These are phyloP conservation scores for Phialophora tarda DNA, from an alignment of 2,329 filamentous ascomycete species.

Conservation along the genomic window DNA sequence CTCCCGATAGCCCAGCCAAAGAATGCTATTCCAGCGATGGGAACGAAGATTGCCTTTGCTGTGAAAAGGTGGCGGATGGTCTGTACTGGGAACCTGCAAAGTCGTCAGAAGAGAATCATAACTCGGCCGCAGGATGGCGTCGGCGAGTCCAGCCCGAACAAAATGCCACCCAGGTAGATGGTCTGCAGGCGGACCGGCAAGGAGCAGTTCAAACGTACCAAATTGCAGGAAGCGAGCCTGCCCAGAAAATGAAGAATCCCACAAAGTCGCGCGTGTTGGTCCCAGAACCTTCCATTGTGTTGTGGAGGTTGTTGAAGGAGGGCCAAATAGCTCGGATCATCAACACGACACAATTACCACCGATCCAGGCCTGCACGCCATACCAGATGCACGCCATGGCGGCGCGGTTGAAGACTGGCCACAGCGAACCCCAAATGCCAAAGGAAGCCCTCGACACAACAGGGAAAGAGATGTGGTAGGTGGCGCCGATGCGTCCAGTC, in stretches of 20 bases:
- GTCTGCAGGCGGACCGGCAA: neutral
- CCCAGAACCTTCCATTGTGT: conserved; percentile 70
- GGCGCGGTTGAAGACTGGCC: conserved; percentile 83
- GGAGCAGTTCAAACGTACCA: conserved; percentile 26
- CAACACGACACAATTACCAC: conserved; percentile 46
- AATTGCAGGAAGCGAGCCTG: conserved; percentile 36
- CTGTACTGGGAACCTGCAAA: conserved; percentile 40
- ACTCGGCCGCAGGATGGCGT: neutral
- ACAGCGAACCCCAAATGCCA: conserved; percentile 64
- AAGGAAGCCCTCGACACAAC: conserved; percentile 47
- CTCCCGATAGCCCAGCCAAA: conserved; percentile 85
- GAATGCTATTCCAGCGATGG: conserved; percentile 80
- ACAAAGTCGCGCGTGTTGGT: conserved; percentile 65
- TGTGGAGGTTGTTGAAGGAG: conserved; percentile 59
- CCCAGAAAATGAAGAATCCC: conserved; percentile 46
- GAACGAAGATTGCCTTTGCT: conserved; percentile 84
- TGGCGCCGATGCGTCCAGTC: conserved; percentile 49
- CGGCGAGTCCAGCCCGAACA: neutral
- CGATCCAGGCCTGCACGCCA: conserved; percentile 47
- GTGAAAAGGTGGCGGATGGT: conserved; percentile 78
- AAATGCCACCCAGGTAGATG: neutral
- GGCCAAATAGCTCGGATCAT: conserved; percentile 44
- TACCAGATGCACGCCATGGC: conserved; percentile 61
- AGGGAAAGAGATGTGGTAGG: conserved; percentile 54
- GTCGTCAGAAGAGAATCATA: neutral